Conservation (phyloP, 345 rosid species). For the Arabis hirsuta region DNA sequence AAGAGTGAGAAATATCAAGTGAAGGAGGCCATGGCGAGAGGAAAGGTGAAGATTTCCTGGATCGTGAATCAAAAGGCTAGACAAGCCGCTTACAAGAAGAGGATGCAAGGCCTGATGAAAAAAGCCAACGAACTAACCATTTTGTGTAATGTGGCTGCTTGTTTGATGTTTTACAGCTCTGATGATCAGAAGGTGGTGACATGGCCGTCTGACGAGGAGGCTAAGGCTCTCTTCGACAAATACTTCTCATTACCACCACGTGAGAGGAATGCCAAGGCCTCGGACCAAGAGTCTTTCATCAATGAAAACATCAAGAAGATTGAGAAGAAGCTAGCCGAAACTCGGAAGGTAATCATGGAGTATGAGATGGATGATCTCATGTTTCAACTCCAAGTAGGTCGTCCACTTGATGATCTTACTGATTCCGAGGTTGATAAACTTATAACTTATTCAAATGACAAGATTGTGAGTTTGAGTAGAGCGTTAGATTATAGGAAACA, state of each 20-base stretch:
- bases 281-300: conserved; percentile 26
- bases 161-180: background rate
- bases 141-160: background rate
- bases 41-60: background rate
- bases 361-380: conserved; percentile 25
- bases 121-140: background rate
- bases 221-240: background rate
- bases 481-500: background rate
- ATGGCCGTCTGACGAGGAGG: conserved; percentile 16
- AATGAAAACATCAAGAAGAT: background rate
- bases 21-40: background rate
- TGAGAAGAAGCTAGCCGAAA: background rate
- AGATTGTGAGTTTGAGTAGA: background rate
- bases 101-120: background rate
- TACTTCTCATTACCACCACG: background rate
- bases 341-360: background rate
- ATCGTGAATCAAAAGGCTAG: background rate
- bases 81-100: background rate
- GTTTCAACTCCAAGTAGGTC: background rate
- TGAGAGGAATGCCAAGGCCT: conserved; percentile 14
- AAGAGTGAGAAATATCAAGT: background rate
- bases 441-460: background rate
- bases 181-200: background rate
- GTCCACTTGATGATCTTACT: background rate
- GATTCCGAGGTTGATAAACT: background rate